These are phyloP conservation scores for Lentinula sp. DNA, from an alignment of 768 basidiomycete genomes.

Conservation along the genomic window DNA sequence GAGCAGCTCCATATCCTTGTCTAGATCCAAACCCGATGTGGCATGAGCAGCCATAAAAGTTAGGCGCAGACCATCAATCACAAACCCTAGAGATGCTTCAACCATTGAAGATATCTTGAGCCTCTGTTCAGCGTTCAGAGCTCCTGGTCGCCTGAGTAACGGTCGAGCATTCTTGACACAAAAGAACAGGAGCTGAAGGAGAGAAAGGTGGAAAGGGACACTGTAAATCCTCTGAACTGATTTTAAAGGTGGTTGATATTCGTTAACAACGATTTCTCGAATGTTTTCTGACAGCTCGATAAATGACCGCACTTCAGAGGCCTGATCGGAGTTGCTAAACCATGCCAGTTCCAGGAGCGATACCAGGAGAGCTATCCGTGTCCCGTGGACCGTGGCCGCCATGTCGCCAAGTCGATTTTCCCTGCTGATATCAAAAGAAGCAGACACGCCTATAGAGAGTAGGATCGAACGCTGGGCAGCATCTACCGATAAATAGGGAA, in stretches of 20 bases:
- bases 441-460: constrained; percentile 50
- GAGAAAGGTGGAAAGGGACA: constrained; percentile 69
- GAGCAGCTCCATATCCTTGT: constrained; percentile 75
- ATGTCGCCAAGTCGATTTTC: constrained; percentile 78
- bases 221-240: constrained; percentile 65
- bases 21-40: constrained; percentile 55
- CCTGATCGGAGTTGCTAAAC: constrained; percentile 56
- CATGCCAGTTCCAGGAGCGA: constrained; percentile 76
- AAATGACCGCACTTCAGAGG: constrained; percentile 52
- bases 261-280: constrained; percentile 62
- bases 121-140: constrained; percentile 54
- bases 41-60: constrained; percentile 61
- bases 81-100: constrained; percentile 55
- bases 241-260: constrained; percentile 63
- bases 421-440: constrained; percentile 59
- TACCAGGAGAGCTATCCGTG: constrained; percentile 67
- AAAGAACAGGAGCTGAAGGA: constrained; percentile 80
- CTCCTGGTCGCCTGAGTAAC: constrained; percentile 40
- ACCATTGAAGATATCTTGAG: constrained; percentile 53
- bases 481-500: constrained; percentile 61
- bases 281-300: constrained; percentile 55
- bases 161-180: constrained; percentile 58
- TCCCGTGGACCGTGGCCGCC: constrained; percentile 76
- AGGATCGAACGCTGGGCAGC: constrained; percentile 47
- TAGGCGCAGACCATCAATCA: constrained; percentile 60